Base-by-base conservation (phyloP, 108 stramenopile genomes). In the Conticribra guillardii region DNA sequence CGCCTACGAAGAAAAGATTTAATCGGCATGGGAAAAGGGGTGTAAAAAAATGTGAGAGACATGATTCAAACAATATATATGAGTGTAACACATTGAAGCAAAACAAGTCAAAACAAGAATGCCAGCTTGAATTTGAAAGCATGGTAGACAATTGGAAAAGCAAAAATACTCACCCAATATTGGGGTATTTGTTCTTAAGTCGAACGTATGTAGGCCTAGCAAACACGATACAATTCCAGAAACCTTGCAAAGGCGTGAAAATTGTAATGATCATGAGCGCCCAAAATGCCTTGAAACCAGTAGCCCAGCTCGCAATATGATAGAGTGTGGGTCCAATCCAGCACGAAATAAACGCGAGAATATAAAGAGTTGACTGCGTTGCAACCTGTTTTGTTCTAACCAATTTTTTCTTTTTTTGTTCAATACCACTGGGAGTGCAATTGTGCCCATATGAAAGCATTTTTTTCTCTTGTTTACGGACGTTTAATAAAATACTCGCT, bases 241-340 rank as follows among this genome's bases (percentile, higher is more conserved):
- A 62, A 3, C 61, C 61, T 33, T 62, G 61, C 21, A 62, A n/a
- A 5, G 61, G 61, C 3, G 61, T 62, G 45, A 62, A 47, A 28
- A 45, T 47, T 9, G 34, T 21, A 47, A 62, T 45, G 18, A 62
- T 44, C 45, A 62, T 22, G 2, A 62, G n/a, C 2, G 45, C 45
- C 61, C 61, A 62, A 26, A 62, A 62, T 46, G 61, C 16, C 45
- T 62, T n/a, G 45, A 27, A 62, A 8, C 61, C 61, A 7, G 45
- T 17, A 27, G 46, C 46, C 61, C 61, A 62, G 22, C 29, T 22
- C 15, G 23, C 21, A 17, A 62, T 17, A 33, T 62, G 61, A 62
- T 29, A 62, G 18, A 46, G 21, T 16, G 61, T 62, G 4, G 61
- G 61, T 26, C 61, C 61, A 9, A 45, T 22, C 45, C 41, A 62